These are phyloP conservation scores for Cyclotella choctawhatcheeana DNA, from an alignment of 108 stramenopile genomes.

Conservation along the genomic window DNA sequence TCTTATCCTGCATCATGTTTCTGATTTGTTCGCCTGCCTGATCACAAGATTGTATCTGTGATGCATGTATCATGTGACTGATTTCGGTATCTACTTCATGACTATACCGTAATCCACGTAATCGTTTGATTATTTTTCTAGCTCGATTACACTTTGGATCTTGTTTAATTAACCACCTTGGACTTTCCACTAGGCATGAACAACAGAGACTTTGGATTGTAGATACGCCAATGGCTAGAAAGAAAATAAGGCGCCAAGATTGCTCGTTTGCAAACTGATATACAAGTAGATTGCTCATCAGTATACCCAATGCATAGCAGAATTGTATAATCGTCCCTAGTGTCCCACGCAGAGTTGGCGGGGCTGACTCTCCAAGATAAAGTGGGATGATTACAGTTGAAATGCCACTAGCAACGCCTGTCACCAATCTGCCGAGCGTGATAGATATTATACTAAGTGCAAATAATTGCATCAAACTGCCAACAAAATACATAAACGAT, in stretches of 20 bases:
- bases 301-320: constrained; percentile 64
- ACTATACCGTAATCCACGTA: constrained; percentile 30
- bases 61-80: constrained; percentile 39
- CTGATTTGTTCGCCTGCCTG: constrained; percentile 43
- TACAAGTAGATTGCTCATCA: constrained; percentile 49
- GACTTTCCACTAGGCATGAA: constrained; percentile 52
- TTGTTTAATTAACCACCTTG: constrained; percentile 47
- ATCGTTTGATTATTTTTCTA: constrained; percentile 74
- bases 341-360: constrained; percentile 73
- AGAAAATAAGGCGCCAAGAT: constrained; percentile 68
- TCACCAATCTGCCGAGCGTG: constrained; percentile 61
- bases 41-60: constrained; percentile 35
- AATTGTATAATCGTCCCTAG: constrained; percentile 80
- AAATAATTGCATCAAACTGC: constrained; percentile 48
- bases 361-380: constrained; percentile 84
- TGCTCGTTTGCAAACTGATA: constrained; percentile 46
- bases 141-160: constrained; percentile 76
- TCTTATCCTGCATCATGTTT: constrained; percentile 57
- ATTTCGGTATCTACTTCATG: constrained; percentile 32
- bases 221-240: constrained; percentile 68
- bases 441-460: constrained; percentile 55
- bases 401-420: constrained; percentile 78
- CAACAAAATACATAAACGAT: constrained; percentile 63
- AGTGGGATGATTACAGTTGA: constrained; percentile 76
- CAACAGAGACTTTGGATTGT: constrained; percentile 48